These are phyloP conservation scores for Fusarium sp. DNA, from an alignment of 2,329 filamentous ascomycete genomes.

Conservation along the genomic window DNA sequence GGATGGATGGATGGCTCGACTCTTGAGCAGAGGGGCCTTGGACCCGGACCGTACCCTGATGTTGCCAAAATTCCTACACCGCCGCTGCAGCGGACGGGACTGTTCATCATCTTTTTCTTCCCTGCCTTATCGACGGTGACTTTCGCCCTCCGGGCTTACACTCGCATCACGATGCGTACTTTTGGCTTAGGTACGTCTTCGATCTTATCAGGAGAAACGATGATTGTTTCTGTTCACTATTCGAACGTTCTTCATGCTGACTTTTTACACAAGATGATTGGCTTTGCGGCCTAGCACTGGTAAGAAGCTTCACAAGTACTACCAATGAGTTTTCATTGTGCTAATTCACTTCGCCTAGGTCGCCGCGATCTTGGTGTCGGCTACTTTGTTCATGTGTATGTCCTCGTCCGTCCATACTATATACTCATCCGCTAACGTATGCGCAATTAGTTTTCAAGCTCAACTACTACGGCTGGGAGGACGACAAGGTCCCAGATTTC, in stretches of 20 bases:
- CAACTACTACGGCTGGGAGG: constrained; percentile 48
- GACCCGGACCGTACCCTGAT: constrained; percentile 32
- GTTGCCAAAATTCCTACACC: constrained; percentile 48
- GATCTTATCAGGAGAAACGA: constrained; percentile 15
- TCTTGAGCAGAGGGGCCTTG: not conserved
- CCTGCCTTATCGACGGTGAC: constrained; percentile 45
- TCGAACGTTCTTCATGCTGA: not conserved
- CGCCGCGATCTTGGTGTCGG: constrained; percentile 28
- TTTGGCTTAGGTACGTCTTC: constrained; percentile 39
- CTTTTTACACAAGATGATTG: not conserved
- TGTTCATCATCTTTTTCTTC: constrained; percentile 49
- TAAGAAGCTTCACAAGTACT: not conserved
- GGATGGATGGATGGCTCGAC: not conserved
- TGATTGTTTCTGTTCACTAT: not conserved
- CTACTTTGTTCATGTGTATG: constrained; percentile 33
- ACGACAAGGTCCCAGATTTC: constrained; percentile 35
- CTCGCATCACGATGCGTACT: constrained; percentile 44
- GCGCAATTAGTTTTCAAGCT: constrained; percentile 43
- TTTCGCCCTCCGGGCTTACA: constrained; percentile 42
- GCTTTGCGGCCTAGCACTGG: not conserved
- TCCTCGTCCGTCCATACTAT: not conserved
- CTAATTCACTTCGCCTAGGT: not conserved
- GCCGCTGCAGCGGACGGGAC: constrained; percentile 45
- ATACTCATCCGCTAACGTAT: not conserved
- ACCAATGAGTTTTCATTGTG: not conserved